A percentile compares a stretch with the other conserved stretches of the same genome.
These are phyloP conservation scores for Antitrichia curtipendula DNA, from an alignment of 225 moss, liverwort and hornwort species.

Conservation along the genomic window DNA sequence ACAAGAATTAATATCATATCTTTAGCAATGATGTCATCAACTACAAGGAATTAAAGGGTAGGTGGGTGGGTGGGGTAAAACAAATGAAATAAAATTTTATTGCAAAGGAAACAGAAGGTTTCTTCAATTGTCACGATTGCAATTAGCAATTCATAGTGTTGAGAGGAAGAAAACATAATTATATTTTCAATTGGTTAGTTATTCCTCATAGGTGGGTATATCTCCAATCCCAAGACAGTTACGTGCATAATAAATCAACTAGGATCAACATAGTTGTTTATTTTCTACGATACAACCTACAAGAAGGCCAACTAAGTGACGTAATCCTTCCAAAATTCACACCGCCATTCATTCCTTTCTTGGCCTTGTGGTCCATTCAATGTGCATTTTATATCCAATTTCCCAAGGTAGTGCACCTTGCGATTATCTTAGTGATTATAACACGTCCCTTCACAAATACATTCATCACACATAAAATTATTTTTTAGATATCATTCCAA, in stretches of 20 bases:
- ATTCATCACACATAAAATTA: background rate
- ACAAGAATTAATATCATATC: background rate
- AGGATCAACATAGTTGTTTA: background rate
- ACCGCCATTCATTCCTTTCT: fast-evolving
- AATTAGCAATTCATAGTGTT: background rate
- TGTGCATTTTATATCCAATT: background rate
- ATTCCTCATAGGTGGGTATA: fast-evolving
- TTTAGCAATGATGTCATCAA: background rate
- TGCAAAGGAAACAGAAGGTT: too few relatives aligned
- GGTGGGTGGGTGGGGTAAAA: too few relatives aligned
- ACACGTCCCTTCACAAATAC: background rate
- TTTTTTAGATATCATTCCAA: background rate
- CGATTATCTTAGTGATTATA: background rate
- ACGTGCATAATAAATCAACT: background rate
- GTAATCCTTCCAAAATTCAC: background rate
- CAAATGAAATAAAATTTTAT: too few relatives aligned
- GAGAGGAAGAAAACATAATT: background rate
- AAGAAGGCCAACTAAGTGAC: background rate
- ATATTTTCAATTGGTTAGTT: background rate
- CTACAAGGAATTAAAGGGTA: too few relatives aligned
- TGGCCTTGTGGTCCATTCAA: background rate
- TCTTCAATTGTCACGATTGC: background rate
- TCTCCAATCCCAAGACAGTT: background rate
- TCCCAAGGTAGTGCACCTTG: background rate
- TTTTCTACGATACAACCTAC: background rate